Percentiles rank a stretch among this genome's conserved stretches.
phyloP scores from a whole-genome alignment of 164 flowering plant genomes.

The Paratinospora sagittata region DNA sequence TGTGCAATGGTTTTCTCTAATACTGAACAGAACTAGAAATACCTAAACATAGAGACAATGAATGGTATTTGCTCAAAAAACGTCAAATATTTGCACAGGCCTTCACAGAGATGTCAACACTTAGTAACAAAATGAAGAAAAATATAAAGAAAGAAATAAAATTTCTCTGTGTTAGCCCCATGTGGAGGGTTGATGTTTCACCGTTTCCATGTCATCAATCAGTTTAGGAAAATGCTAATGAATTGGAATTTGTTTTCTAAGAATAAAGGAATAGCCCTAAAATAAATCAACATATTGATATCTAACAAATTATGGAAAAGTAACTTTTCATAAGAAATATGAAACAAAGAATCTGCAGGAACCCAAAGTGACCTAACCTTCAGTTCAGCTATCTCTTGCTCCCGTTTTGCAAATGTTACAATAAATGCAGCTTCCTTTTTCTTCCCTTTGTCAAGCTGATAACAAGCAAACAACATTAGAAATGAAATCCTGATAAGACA shows the following conservation, averaged over 20 bases:
- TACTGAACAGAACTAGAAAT: neutral
- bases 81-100: too few relatives aligned
- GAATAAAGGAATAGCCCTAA: neutral
- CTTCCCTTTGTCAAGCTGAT: conserved; percentile 89
- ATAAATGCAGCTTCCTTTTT: conserved; percentile 98
- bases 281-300: neutral
- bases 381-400: conserved; percentile 93
- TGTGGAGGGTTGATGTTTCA: neutral
- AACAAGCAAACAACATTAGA: conserved; percentile 12
- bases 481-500: neutral
- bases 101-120: too few relatives aligned
- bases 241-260: neutral
- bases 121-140: too few relatives aligned
- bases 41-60: too few relatives aligned
- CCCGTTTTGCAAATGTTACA: conserved; percentile 92
- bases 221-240: neutral
- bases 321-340: too few relatives aligned
- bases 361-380: conserved; percentile 37
- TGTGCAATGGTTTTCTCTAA: neutral
- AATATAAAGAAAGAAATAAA: too few relatives aligned
- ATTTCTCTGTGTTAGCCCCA: neutral
- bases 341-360: neutral
- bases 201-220: neutral
- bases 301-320: neutral
- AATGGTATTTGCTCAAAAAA: neutral